Percentiles rank a stretch among this genome's conserved stretches.
Conservation (phyloP, 108 stramenopile genomes). For the Nitzschia inconspicua region DNA sequence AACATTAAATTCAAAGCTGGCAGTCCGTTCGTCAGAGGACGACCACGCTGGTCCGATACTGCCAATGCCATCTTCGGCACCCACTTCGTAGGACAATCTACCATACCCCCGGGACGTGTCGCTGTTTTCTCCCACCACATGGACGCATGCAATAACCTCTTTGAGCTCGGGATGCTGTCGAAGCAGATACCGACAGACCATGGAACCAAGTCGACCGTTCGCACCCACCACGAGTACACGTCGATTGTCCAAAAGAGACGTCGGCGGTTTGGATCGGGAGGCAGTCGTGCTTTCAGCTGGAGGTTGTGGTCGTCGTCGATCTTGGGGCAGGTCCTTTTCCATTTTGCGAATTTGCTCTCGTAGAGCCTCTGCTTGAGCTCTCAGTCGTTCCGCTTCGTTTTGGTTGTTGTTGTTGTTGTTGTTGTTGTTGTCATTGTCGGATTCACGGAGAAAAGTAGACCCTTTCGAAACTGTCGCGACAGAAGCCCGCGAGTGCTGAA, state of each 20-base stretch:
- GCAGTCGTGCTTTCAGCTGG: not conserved
- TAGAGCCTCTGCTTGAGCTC: constrained; percentile 49
- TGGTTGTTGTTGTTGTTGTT: constrained; percentile 28
- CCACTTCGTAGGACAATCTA: constrained; percentile 80
- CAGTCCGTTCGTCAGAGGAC: constrained; percentile 56
- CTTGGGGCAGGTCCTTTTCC: constrained; percentile 47
- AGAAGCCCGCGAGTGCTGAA: too few species aligned
- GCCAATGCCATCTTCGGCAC: constrained; percentile 77
- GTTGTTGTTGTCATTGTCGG: constrained; percentile 10
- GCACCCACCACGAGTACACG: constrained; percentile 72
- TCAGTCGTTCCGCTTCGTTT: constrained; percentile 49
- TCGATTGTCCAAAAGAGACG: constrained; percentile 40
- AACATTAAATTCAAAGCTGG: constrained; percentile 56
- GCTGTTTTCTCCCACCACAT: constrained; percentile 58
- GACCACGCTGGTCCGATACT: constrained; percentile 69
- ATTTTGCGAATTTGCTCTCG: constrained; percentile 64
- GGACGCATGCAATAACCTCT: constrained; percentile 78
- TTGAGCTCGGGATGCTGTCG: constrained; percentile 56
- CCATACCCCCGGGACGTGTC: constrained; percentile 74
- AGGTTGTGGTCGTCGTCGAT: constrained; percentile 9
- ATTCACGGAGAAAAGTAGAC: too few species aligned
- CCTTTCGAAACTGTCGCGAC: too few species aligned
- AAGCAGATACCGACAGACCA: constrained; percentile 72
- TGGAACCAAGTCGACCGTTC: constrained; percentile 77
- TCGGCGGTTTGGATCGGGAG: not conserved